Evolutionary conservation across 148 eudicot species (phyloP), one percentile per base, ranked within the genome.

Genomic region (Rhododendron ovatum): DNA sequence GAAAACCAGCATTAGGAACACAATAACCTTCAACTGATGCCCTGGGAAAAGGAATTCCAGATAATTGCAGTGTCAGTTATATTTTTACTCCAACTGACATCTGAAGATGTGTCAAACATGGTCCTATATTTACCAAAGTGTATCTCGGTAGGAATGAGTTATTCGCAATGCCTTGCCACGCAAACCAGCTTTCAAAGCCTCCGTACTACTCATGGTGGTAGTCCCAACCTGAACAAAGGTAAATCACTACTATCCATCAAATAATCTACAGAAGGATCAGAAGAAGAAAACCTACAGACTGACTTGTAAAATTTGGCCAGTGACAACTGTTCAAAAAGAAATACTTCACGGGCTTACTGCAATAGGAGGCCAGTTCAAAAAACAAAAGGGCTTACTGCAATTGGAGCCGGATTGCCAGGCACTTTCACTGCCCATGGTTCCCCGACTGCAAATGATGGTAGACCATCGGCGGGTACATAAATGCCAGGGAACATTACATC

Each of bases 401-500:
- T 92, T 39, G 98, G 93, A 89, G 98, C 98, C 14, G 93, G 91
- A 90, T 96, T 96, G 28, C 98, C 98, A 82, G 98, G 98, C 88
- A 94, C 98, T 87, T 91, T 95, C 77, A 94, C 98, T 7, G 98
- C 92, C 99, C 99, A 95, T 78, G 93, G 91, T 87, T 97, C 94
- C 57, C 99, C 99, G 82, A 93, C 92, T 82, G 88, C 84, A 89
- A 95, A 94, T 43, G 95, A 87, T 33, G 98, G 96, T 67, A 93
- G 91, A 84, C 98, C 98, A 53, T 94, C 98, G 22, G 89, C 77
- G 30, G 95, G 94, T 77, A 96, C 86, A 33, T 61, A 88, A 86
- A 96, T 94, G 78, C 99, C 98, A 55, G 99, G 99, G 86, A 95
- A 96, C 99, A 96, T 96, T 87, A 96, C 91, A 89, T 96, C 99